Base-by-base conservation (phyloP, 1,284 basidiomycete genomes). In the Veloboletus limbatus region DNA sequence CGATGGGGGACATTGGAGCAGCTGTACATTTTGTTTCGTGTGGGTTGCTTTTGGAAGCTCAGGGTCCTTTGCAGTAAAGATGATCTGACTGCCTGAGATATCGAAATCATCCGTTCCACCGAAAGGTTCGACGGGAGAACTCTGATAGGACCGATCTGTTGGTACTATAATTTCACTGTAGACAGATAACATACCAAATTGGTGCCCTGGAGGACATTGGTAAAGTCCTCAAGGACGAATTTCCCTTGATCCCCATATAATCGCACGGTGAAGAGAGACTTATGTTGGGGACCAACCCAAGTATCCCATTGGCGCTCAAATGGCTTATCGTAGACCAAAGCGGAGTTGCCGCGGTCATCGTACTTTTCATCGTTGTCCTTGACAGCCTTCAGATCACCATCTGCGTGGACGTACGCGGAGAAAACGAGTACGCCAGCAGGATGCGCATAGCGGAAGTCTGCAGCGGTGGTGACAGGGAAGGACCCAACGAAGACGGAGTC, bases 281-380 rank as follows among this genome's bases (percentile, higher is more conserved):
- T 69, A 45, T 76, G 77, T 60, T 91, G 93, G 8, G 82, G 82
- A 3, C 79, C 79, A 31, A 78, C 73, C 91, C 92, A 96, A 5
- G 80, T 84, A 67, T 95, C 92, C 93, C 93, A 97, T 55, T 96
- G 92, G 20, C 92, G 75, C 32, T 82, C 83, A 60, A 80, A 91
- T 2, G 79, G 76, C 39, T 77, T 70, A 54, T 96, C 91, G 62
- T 87, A 96, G 0, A 95, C 88, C 54, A 78, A 72, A 2, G 88
- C 92, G 2, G 77, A 76, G 52, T 82, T 79, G 4, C 88, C 90
- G 9, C 89, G 75, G 47, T 81, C 75, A 48, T 83, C 81, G 71
- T 81, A 91, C 39, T 70, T 74, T 54, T 84, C 72, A 59, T 94
- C 88, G 52, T 85, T 75, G 51, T 79, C 73, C 49, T 73, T 78